Evolutionary conservation across 2,329 filamentous ascomycete species (phyloP).

Genomic region (Penicillium aurantiogriseum): DNA sequence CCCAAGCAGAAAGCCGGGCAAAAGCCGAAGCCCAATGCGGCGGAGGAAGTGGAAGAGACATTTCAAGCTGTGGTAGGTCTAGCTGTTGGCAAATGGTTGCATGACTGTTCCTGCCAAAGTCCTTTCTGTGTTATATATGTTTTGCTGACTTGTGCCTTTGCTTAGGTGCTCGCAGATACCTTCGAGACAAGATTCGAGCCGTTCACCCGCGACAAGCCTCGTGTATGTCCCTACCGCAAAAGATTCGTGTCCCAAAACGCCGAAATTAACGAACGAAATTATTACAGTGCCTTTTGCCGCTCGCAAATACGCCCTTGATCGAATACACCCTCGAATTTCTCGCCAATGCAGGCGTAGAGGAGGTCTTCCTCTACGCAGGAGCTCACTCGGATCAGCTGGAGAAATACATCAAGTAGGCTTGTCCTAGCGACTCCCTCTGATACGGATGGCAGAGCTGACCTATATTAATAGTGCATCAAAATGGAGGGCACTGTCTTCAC

Average conservation of each 20-base stretch:
- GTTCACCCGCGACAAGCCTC: slow-evolving; percentile 82
- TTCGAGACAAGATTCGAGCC: slow-evolving; percentile 91
- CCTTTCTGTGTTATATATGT: neutral
- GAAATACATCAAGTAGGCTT: slow-evolving; percentile 67
- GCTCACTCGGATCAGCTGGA: slow-evolving; percentile 85
- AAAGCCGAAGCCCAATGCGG: slow-evolving; percentile 39
- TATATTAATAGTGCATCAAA: slow-evolving; percentile 58
- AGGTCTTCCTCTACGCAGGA: slow-evolving; percentile 89
- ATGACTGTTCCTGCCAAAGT: neutral
- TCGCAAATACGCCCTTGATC: slow-evolving; percentile 91
- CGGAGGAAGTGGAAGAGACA: slow-evolving; percentile 61
- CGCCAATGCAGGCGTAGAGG: slow-evolving; percentile 89
- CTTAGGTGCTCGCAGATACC: slow-evolving; percentile 82
- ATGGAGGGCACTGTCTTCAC: slow-evolving; percentile 69
- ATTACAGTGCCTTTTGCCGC: slow-evolving; percentile 79
- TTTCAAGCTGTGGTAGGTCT: slow-evolving; percentile 61
- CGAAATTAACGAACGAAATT: slow-evolving; percentile 1
- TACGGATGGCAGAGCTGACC: slow-evolving; percentile 13
- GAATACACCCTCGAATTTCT: slow-evolving; percentile 98
- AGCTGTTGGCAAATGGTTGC: neutral
- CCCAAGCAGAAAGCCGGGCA: slow-evolving; percentile 36
- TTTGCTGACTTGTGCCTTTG: slow-evolving; percentile 13
- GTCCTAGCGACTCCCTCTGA: neutral
- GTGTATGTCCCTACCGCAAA: slow-evolving; percentile 56
- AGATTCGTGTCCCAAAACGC: neutral